Evolutionary conservation across 2,329 filamentous ascomycete species (phyloP).

Genomic region (Xylaria multiplex): DNA sequence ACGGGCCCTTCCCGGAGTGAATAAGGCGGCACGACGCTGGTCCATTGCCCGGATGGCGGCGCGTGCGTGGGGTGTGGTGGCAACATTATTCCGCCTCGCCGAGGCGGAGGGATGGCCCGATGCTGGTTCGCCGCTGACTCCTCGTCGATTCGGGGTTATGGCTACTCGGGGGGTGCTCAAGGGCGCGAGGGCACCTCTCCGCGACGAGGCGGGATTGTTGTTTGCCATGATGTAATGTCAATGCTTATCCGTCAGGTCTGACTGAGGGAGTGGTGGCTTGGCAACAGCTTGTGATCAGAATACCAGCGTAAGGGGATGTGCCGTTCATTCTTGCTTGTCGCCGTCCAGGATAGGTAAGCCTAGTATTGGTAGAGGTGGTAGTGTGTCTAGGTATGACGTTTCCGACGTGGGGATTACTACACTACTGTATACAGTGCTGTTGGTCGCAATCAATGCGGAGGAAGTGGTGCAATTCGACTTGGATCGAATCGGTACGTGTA

Average conservation of each 20-base stretch:
- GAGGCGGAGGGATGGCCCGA: constrained; percentile 60
- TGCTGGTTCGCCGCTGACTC: constrained; percentile 52
- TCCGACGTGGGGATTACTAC: background rate
- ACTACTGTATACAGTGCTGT: background rate
- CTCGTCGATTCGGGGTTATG: constrained; percentile 49
- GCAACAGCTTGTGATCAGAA: constrained; percentile 12
- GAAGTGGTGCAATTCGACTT: background rate
- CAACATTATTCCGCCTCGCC: constrained; percentile 54
- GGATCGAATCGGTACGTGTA: constrained; percentile 11
- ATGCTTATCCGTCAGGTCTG: constrained; percentile 2
- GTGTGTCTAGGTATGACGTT: constrained; percentile 10
- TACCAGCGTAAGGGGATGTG: background rate
- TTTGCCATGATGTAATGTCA: constrained; percentile 35
- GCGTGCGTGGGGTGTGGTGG: constrained; percentile 67
- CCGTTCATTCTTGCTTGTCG: constrained; percentile 20
- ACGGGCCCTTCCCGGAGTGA: constrained; percentile 68
- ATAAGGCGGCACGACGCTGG: constrained; percentile 66
- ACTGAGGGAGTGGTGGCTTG: constrained; percentile 1
- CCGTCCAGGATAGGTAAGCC: constrained; percentile 8
- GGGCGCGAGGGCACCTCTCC: constrained; percentile 37
- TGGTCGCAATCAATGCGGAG: constrained; percentile 2
- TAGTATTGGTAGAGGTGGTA: background rate
- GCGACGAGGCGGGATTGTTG: constrained; percentile 27
- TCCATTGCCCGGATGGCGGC: constrained; percentile 69
- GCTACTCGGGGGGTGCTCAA: constrained; percentile 44